Percentiles rank a stretch among this genome's conserved stretches.
Evolutionary conservation across 208 protist genomes (phyloP).

Genomic region (Leishmania mexicana): DNA sequence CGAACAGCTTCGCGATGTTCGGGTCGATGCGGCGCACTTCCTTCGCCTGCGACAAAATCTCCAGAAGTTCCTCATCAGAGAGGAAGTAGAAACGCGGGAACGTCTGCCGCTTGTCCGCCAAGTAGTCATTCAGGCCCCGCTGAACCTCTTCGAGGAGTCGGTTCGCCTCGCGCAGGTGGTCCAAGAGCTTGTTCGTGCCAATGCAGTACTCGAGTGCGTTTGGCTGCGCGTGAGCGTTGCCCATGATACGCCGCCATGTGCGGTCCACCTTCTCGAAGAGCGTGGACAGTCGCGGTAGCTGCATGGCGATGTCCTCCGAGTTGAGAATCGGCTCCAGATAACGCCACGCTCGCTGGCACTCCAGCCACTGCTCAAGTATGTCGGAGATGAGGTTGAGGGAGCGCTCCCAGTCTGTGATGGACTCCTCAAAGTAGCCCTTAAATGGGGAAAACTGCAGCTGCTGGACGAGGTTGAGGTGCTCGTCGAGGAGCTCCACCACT

Average conservation of each 20-base stretch:
- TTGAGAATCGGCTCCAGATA: slow-evolving; percentile 98
- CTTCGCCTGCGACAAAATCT: slow-evolving; percentile 97
- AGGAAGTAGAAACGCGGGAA: slow-evolving; percentile 96
- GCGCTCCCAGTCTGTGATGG: slow-evolving; percentile 95
- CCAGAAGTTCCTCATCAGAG: slow-evolving; percentile 93
- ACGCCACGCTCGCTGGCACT: slow-evolving; percentile 96
- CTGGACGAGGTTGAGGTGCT: slow-evolving; percentile 97
- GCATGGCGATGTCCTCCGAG: slow-evolving; percentile 96
- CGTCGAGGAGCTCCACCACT: slow-evolving; percentile 94
- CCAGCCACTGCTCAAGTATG: slow-evolving; percentile 97
- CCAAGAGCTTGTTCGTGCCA: slow-evolving; percentile 93
- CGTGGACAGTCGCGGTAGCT: slow-evolving; percentile 94
- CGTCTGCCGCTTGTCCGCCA: slow-evolving; percentile 94
- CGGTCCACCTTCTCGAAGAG: slow-evolving; percentile 96
- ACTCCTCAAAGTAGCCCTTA: slow-evolving; percentile 95
- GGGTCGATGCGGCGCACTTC: slow-evolving; percentile 95
- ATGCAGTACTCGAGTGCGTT: slow-evolving; percentile 95
- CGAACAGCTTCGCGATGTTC: slow-evolving; percentile 96
- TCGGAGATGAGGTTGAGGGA: slow-evolving; percentile 93
- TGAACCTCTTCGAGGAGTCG: slow-evolving; percentile 96
- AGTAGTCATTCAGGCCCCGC: slow-evolving; percentile 97
- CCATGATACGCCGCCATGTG: slow-evolving; percentile 95
- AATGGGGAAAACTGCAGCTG: slow-evolving; percentile 96
- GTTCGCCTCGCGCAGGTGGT: slow-evolving; percentile 94
- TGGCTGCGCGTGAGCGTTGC: slow-evolving; percentile 80